These are phyloP conservation scores for Mollisiaceae sp. DNA, from an alignment of 2,329 filamentous ascomycete species.

Conservation along the genomic window DNA sequence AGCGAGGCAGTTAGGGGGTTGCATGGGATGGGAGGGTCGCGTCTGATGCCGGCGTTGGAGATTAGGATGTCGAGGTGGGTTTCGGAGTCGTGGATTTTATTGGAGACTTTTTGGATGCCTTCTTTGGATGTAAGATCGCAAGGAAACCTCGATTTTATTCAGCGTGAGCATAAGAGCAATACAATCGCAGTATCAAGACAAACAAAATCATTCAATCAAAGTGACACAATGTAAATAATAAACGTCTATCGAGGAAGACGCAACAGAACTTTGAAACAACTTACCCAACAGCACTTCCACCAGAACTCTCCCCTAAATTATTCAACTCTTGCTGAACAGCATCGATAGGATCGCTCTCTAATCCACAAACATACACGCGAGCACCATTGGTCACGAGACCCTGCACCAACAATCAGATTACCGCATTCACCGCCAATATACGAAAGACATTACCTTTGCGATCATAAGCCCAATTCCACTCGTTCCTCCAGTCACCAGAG, in stretches of 20 bases:
- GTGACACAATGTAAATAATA: too few species aligned
- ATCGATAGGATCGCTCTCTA: slow-evolving; percentile 49
- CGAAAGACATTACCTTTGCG: slow-evolving; percentile 42
- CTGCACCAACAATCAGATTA: slow-evolving; percentile 33
- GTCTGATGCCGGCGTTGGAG: slow-evolving; percentile 55
- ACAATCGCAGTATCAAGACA: background rate
- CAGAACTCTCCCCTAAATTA: slow-evolving; percentile 43
- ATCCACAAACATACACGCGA: slow-evolving; percentile 50
- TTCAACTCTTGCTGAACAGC: slow-evolving; percentile 48
- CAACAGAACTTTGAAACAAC: background rate
- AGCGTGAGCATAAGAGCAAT: background rate
- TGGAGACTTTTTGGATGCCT: slow-evolving; percentile 45
- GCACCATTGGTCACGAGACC: slow-evolving; percentile 52
- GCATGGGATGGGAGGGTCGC: slow-evolving; percentile 51
- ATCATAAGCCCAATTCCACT: slow-evolving; percentile 56
- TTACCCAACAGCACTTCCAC: slow-evolving; percentile 49
- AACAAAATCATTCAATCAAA: too few species aligned
- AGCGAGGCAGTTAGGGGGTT: slow-evolving; percentile 50
- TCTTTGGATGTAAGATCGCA: slow-evolving; percentile 50
- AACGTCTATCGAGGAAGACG: too few species aligned
- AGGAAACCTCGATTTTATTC: slow-evolving; percentile 35
- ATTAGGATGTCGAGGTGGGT: slow-evolving; percentile 53
- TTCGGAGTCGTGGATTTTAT: slow-evolving; percentile 44
- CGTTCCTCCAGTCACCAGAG: slow-evolving; percentile 51
- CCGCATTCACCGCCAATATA: too few species aligned